Conservation (phyloP, 192 early-diverging fungal genomes). For the Geranomyces michiganensis region DNA sequence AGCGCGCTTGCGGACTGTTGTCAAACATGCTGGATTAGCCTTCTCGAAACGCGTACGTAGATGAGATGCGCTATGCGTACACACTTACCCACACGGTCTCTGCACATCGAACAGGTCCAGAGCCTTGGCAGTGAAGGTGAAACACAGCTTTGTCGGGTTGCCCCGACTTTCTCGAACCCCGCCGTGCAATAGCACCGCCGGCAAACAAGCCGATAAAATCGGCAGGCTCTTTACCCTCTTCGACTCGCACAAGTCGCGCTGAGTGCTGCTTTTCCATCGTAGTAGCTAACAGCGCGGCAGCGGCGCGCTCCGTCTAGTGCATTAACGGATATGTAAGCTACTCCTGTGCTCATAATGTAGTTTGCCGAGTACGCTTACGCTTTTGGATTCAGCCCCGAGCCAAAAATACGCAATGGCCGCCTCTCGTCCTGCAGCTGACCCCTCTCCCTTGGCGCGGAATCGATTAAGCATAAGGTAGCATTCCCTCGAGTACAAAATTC, state of each 20-base stretch:
- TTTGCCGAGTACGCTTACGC: slow-evolving; percentile 11
- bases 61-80: no score
- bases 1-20: slow-evolving; percentile 29
- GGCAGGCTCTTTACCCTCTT: slow-evolving; percentile 41
- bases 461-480: slow-evolving; percentile 40
- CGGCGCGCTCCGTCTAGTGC: slow-evolving; percentile 43
- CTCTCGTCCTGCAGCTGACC: slow-evolving; percentile 35
- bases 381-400: slow-evolving; percentile 43
- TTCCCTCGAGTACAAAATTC: slow-evolving; percentile 39
- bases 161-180: slow-evolving; percentile 3
- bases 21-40: not conserved
- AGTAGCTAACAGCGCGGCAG: slow-evolving; percentile 35
- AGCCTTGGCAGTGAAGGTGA: slow-evolving; percentile 22
- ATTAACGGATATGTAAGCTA: not conserved
- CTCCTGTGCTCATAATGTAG: no score
- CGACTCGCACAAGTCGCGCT: slow-evolving; percentile 37
- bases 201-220: slow-evolving; percentile 41
- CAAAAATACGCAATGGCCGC: slow-evolving; percentile 39
- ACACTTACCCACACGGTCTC: slow-evolving; percentile 28
- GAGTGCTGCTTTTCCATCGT: slow-evolving; percentile 40
- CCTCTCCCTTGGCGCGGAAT: slow-evolving; percentile 34
- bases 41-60: no score
- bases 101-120: slow-evolving; percentile 22
- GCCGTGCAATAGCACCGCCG: slow-evolving; percentile 20
- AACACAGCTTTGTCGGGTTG: slow-evolving; percentile 24